Evolutionary conservation across 2,329 filamentous ascomycete genomes (phyloP).

Genomic region (Tolypocladium tundrense): DNA sequence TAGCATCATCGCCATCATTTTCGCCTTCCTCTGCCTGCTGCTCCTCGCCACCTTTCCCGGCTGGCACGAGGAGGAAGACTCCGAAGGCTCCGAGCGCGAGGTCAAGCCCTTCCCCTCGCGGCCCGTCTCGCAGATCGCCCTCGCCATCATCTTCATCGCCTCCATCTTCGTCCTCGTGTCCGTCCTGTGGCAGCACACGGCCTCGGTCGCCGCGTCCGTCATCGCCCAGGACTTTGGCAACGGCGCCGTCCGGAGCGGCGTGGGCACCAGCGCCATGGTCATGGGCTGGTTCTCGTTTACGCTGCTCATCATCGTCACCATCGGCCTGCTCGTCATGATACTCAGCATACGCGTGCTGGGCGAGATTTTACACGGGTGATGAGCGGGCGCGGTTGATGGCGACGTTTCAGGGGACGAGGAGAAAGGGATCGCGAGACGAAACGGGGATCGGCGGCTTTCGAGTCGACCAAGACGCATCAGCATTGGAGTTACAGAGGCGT

Average conservation of each 20-base stretch:
- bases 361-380: slow-evolving; percentile 34
- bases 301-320: slow-evolving; percentile 86
- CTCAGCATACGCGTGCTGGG: slow-evolving; percentile 77
- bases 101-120: slow-evolving; percentile 90
- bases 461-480: slow-evolving; percentile 17
- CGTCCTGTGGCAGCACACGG: slow-evolving; percentile 85
- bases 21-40: slow-evolving; percentile 92
- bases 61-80: slow-evolving; percentile 88
- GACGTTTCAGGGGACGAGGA: not conserved
- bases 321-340: slow-evolving; percentile 93
- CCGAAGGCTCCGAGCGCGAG: slow-evolving; percentile 72
- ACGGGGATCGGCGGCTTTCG: not conserved
- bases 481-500: slow-evolving; percentile 21
- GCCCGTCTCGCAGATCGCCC: slow-evolving; percentile 81
- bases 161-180: slow-evolving; percentile 65
- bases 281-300: slow-evolving; percentile 97
- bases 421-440: not conserved
- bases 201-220: slow-evolving; percentile 86
- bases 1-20: slow-evolving; percentile 94
- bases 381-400: not conserved
- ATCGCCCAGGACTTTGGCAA: slow-evolving; percentile 91
- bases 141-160: slow-evolving; percentile 81
- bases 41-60: slow-evolving; percentile 93
- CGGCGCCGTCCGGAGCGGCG: slow-evolving; percentile 74
- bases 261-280: slow-evolving; percentile 92